Evolutionary conservation across 23 red algal species (phyloP).

Genomic region (Gracilaria gracilis): DNA sequence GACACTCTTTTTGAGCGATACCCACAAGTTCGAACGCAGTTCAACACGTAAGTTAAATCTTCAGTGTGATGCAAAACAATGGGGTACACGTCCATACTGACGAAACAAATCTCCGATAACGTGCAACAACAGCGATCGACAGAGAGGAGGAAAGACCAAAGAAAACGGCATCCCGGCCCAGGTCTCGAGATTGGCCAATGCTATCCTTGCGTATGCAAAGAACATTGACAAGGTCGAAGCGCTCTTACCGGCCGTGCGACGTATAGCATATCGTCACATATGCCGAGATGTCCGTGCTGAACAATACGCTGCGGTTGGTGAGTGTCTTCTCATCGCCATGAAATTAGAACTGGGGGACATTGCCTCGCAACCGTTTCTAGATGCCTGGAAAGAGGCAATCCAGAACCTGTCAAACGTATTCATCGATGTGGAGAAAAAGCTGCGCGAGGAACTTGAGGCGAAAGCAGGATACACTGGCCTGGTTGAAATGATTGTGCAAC

Average conservation of each 20-base stretch:
- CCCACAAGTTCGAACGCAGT: constrained; percentile 47
- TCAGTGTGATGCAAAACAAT: not conserved
- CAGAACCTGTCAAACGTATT: constrained; percentile 42
- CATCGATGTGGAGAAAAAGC: constrained; percentile 44
- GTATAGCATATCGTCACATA: constrained; percentile 64
- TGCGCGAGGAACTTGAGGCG: constrained; percentile 33
- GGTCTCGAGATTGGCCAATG: constrained; percentile 34
- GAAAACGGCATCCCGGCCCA: constrained; percentile 45
- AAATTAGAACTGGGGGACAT: constrained; percentile 20
- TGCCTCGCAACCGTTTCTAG: constrained; percentile 30
- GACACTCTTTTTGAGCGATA: constrained; percentile 57
- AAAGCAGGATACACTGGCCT: constrained; percentile 47
- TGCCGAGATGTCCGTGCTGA: constrained; percentile 31
- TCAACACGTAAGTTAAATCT: constrained; percentile 48
- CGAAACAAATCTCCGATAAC: not conserved
- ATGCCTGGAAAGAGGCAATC: constrained; percentile 66
- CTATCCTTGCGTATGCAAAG: constrained; percentile 65
- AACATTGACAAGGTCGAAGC: constrained; percentile 68
- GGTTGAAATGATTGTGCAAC: constrained; percentile 43
- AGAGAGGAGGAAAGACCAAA: constrained; percentile 22
- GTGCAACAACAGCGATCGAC: constrained; percentile 14
- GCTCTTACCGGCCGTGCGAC: constrained; percentile 50
- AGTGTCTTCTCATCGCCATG: constrained; percentile 66
- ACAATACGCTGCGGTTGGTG: constrained; percentile 54
- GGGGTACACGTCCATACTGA: not conserved